Base-by-base conservation (phyloP, 1,284 basidiomycete genomes). In the Coriolopsis trogii region DNA sequence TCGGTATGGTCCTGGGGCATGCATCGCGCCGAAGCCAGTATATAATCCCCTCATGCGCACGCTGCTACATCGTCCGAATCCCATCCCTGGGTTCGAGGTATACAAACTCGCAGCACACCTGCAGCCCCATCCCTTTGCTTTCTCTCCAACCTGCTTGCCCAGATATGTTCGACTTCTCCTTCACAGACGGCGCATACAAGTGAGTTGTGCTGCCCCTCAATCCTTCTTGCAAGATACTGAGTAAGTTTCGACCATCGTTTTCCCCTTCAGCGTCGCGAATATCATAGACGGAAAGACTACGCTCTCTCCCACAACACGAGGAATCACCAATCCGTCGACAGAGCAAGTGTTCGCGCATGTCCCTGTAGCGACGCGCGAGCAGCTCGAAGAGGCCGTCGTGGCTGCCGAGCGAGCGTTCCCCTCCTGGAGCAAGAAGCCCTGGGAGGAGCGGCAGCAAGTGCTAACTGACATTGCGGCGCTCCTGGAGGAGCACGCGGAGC, bases 301-400 rank as follows among this genome's bases (percentile, higher is more conserved):
- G 4, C 15, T 36, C 4, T 50, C 53, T 13, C 48, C 48, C 20
- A 42, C 37, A 3, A 29, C 44, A 12, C 29, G 31, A 15, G 37
- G 43, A 9, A 36, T 60, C 30, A 18, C 57, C 28, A 54, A 60
- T 40, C 58, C 58, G 9, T 36, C 58, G n/a, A 60, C 55, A 7
- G 53, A 49, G 39, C 33, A 45, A 13, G 41, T 47, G 29, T 34
- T 54, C 33, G 39, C 55, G 7, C 34, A 47, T 18, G 58, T 51
- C 4, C 58, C 58, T 23, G 29, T 51, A 15, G 58, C 58, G 13
- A 51, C 45, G 20, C 33, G 34, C 24, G 51, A 29, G 25, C 55
- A 60, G 29, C 49, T 60, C 36, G 58, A 60, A 9, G 45, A 26
- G 9, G 46, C 58, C 16, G 29, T 57, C 51, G 36, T 41, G 16